Base-by-base conservation (phyloP, 2,329 filamentous ascomycete genomes). In the Lomentospora prolificans region DNA sequence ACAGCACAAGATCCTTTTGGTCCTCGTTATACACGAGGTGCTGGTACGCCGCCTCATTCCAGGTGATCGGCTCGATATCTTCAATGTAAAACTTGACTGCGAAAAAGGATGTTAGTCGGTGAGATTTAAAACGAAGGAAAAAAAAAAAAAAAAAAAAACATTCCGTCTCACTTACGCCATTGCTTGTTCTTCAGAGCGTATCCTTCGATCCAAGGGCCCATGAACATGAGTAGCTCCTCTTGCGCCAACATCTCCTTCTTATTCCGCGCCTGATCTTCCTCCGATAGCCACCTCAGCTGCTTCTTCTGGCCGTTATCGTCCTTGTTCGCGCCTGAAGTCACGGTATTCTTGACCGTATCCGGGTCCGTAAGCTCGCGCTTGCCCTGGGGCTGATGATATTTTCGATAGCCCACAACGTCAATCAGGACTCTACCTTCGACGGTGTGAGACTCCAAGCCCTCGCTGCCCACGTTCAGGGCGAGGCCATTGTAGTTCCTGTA, bases 21-120 rank as follows among this genome's bases (percentile, higher is more conserved):
- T 74, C 67, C 28, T 74, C 69, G 44, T 73, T 69, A 60, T 75
- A 75, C 3, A 77, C 75, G 4, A 77, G 66, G 46, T 76, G 71
- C 2, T 70, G 69, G 59, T 70, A 77, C 0, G 75, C 74, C 5
- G 69, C 61, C 57, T 71, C 68, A 60, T 77, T 76, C 75, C 74
- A 76, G 4, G 63, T 52, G 50, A 76, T 64, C 3, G 70, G 68
- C 39, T 65, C 61, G 57, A 76, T 67, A 51, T 76, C 70, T 39
- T 75, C 71, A 25, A 75, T 60, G 36, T 66, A 72, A 41, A 75
- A 72, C 3, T 48, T 51, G 33, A 65, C 61, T 64, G 27, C 2
- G 7, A 2, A 50, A 56, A 36, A 31, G 9, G 8, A 6, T 25
- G 56, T 57, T 9, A 58, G 55, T 14, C 22, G n/a, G n/a, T n/a